Evolutionary conservation across 495 filamentous ascomycete genomes (phyloP), one percentile per base, ranked within the genome.

Genomic region (Tirmania nivea): DNA sequence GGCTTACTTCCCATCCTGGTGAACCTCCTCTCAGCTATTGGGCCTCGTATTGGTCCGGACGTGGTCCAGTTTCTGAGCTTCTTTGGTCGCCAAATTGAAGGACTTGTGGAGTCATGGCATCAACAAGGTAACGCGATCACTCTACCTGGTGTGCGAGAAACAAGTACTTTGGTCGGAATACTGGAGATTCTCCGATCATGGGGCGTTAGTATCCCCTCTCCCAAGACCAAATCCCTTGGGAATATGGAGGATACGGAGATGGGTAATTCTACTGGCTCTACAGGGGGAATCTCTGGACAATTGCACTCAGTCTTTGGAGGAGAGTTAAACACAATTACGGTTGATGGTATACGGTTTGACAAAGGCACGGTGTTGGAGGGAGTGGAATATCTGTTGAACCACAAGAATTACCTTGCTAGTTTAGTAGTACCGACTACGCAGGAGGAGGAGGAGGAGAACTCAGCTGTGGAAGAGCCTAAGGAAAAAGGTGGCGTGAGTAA

Each of bases 1-100:
- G 89, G 86, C 2, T 73, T 97, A 55, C 73, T 97, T 1, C 89
- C 90, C 0, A 67, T 97, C 10, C 78, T 88, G n/a, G 73, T 97
- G 35, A 95, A 95, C 64, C 73, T 97, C 35, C 77, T 97, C 39
- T 76, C 78, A 57, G 78, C 84, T 31, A 78, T 96, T 21, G 83
- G 86, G 19, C 70, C 78, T 1, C 76, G 84, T 2, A 74, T 83
- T 58, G 86, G 86, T 1, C 78, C 79, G 0, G 92, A 97, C 59
- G 78, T 95, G 20, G 76, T 82, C 1, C 77, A 78, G 49, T 92
- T 94, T 65, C 75, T 96, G 34, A 54, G 54, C 25, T 64, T 55
- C 52, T 65, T 65, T 48, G 54, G 52, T 0, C 54, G 56, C 1
- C 62, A 61, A 50, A 50, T 50, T 21, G 48, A 19, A 12, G 14